Evolutionary conservation across 2,329 filamentous ascomycete genomes (phyloP), one percentile per base, ranked within the genome.

Genomic region (Blumeriella jaapii): DNA sequence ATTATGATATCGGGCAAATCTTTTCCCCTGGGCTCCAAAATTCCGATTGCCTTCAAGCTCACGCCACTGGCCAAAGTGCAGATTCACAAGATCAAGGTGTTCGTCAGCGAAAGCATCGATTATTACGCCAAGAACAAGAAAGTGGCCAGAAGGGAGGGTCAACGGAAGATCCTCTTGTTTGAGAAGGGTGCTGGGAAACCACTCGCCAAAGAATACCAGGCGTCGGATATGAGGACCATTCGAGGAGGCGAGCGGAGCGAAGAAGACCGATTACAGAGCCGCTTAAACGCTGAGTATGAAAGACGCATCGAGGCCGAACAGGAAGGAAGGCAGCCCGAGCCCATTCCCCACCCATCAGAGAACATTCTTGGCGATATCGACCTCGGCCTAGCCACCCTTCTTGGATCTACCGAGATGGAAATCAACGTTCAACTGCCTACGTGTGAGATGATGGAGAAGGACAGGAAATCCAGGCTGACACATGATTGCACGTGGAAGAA

Each of bases 1-100:
- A 83, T 83, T 46, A 76, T 84, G 45, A 82, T 83, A 18, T 82
- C 78, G 4, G 79, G 79, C 19, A 83, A 83, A 64, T 81, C 78
- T 0, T 84, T 84, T 47, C 78, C 79, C 0, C 57, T 83, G 5
- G 79, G 79, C 7, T 69, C 75, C 2, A 75, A 78, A 45, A 74
- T 84, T 5, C 79, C 79, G 0, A 82, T 84, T 39, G 78, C 78
- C 2, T 83, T 84, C 63, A 83, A 82, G 53, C 62, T 84, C 33
- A 83, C 78, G 1, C 79, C 79, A 0, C 55, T 83, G 33, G 78
- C 78, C 4, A 83, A 84, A 56, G 78, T 83, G 6, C 75, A 81
- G 53, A 80, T 78, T 47, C 79, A 83, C 51, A 66, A 78, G 26
- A 80, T 84, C 55, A 82, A 81, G 51, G 76, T 83, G 1, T 78